A percentile compares a stretch with the other conserved stretches of the same genome.
phyloP scores from a whole-genome alignment of 257 asterid species.

The Fraxinus quadrangulata region DNA sequence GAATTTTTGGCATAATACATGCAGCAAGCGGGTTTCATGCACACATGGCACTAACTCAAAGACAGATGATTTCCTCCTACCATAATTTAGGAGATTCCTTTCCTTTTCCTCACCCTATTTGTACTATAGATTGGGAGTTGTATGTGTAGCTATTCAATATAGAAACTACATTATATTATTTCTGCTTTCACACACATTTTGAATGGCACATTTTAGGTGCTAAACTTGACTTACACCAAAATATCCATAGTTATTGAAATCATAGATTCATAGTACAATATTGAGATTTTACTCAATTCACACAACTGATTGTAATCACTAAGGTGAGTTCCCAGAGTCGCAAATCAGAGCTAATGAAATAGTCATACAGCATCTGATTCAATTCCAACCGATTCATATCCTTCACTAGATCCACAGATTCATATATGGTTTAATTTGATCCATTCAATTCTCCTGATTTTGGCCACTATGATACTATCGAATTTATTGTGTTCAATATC shows the following conservation, averaged over 20 bases:
- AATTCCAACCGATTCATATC: not conserved
- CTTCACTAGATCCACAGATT: not conserved
- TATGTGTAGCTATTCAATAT: no score
- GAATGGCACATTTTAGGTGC: not conserved
- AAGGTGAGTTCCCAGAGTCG: not conserved
- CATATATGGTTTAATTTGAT: not conserved
- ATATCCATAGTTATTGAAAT: not conserved
- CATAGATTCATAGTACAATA: not conserved
- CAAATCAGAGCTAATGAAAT: not conserved
- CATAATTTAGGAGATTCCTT: no score
- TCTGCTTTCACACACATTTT: not conserved
- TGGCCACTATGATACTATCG: not conserved
- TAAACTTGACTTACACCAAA: not conserved
- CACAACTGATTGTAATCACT: not conserved
- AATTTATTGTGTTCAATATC: not conserved
- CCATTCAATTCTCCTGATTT: not conserved
- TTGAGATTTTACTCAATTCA: not conserved
- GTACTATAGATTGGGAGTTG: no score
- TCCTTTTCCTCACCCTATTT: no score
- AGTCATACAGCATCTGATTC: not conserved
- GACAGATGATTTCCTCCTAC: not conserved
- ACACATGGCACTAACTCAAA: not conserved
- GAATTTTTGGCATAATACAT: conserved; percentile 9
- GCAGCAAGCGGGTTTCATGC: not conserved
- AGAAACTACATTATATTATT: no score